Conservation (phyloP, 768 basidiomycete species). For the Agrocybe pediades region DNA sequence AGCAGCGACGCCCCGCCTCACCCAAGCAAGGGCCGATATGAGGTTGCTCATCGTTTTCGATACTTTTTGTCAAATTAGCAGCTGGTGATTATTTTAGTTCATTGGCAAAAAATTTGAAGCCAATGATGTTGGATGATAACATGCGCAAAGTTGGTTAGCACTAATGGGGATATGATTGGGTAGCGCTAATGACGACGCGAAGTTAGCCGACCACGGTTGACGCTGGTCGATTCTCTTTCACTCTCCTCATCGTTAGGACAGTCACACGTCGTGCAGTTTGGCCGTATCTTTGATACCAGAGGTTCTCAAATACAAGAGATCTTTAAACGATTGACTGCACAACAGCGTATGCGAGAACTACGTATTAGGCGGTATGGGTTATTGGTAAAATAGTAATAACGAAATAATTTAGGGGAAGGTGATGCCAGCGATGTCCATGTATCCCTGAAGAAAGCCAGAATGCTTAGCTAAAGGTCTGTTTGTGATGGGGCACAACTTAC, state of each 20-base stretch:
- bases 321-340: too few species aligned
- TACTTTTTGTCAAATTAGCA: background rate
- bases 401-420: background rate
- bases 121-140: conserved; percentile 7
- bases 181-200: too few species aligned
- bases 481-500: background rate
- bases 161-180: background rate
- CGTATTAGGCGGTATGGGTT: too few species aligned
- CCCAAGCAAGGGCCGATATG: conserved; percentile 79
- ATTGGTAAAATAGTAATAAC: too few species aligned
- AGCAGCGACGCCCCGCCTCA: conserved; percentile 75
- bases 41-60: conserved; percentile 61
- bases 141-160: conserved; percentile 3
- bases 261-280: too few species aligned
- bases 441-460: background rate
- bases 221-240: too few species aligned
- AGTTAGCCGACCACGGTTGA: too few species aligned
- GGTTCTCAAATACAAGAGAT: too few species aligned
- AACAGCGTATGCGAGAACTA: too few species aligned
- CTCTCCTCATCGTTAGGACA: too few species aligned
- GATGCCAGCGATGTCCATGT: conserved; percentile 8
- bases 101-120: conserved; percentile 12
- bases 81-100: background rate
- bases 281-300: too few species aligned
- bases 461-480: background rate